These are phyloP conservation scores for Lignosus rhinocerotis DNA, from an alignment of 1,284 basidiomycete species.

Conservation along the genomic window DNA sequence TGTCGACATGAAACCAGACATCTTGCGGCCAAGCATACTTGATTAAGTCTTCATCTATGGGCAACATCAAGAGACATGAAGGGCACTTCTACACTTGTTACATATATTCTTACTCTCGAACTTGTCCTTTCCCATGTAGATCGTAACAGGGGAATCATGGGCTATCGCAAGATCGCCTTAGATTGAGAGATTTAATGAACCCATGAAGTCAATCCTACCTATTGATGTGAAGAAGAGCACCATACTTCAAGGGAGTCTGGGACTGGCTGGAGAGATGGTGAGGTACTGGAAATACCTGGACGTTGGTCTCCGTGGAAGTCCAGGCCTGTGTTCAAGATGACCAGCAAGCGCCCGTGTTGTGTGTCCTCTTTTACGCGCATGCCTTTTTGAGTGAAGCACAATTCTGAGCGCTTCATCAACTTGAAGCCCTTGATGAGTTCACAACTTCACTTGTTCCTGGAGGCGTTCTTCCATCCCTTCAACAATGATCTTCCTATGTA, in stretches of 20 bases:
- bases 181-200: not conserved
- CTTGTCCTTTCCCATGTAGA: slow-evolving; percentile 98
- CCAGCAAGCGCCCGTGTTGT: too few species aligned
- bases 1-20: slow-evolving; percentile 85
- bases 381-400: too few species aligned
- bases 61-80: not conserved
- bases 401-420: too few species aligned
- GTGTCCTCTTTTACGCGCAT: too few species aligned
- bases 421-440: too few species aligned
- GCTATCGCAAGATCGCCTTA: slow-evolving; percentile 34
- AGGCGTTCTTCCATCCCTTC: too few species aligned
- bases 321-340: too few species aligned
- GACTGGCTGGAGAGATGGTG: not conserved
- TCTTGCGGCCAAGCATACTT: slow-evolving; percentile 87
- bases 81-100: not conserved
- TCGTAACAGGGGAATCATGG: slow-evolving; percentile 62
- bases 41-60: slow-evolving; percentile 88
- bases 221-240: slow-evolving; percentile 23
- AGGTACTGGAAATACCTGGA: not conserved
- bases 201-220: slow-evolving; percentile 1
- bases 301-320: not conserved
- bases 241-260: slow-evolving; percentile 1
- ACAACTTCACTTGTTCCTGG: too few species aligned
- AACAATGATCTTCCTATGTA: too few species aligned
- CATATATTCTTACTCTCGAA: slow-evolving; percentile 75